Evolutionary conservation across 352 stramenopile species (phyloP).

Genomic region (Elongisporangium prolatum): DNA sequence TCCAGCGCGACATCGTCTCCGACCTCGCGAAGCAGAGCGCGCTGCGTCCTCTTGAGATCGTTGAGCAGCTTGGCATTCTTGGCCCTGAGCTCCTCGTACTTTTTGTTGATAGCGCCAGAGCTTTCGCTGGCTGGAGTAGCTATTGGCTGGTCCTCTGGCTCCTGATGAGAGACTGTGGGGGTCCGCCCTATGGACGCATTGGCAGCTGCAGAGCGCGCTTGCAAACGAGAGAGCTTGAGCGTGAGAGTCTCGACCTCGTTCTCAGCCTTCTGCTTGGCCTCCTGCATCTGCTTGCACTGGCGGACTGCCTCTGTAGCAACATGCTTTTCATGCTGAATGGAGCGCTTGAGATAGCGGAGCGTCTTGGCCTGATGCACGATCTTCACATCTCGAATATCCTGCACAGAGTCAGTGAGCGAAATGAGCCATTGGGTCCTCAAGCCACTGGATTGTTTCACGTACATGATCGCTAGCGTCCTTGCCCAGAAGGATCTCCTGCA

Average conservation of each 20-base stretch:
- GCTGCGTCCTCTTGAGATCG: slow-evolving; percentile 72
- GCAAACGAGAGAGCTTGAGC: slow-evolving; percentile 51
- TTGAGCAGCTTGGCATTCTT: slow-evolving; percentile 48
- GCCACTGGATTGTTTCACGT: slow-evolving; percentile 2
- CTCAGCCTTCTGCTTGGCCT: slow-evolving; percentile 30
- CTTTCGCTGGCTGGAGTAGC: not conserved
- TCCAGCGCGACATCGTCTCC: slow-evolving; percentile 48
- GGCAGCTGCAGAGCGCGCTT: slow-evolving; percentile 28
- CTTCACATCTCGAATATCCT: slow-evolving; percentile 74
- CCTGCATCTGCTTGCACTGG: slow-evolving; percentile 31
- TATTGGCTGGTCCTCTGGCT: slow-evolving; percentile 6
- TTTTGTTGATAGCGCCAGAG: slow-evolving; percentile 25
- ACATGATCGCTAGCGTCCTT: slow-evolving; percentile 58
- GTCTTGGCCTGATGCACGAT: slow-evolving; percentile 76
- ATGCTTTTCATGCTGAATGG: slow-evolving; percentile 57
- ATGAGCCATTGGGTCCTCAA: not conserved
- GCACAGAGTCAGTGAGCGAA: slow-evolving; percentile 1
- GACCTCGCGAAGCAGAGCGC: slow-evolving; percentile 59
- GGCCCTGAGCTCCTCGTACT: slow-evolving; percentile 56
- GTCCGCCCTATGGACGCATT: not conserved
- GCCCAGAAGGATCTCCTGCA: slow-evolving; percentile 63
- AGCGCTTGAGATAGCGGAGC: slow-evolving; percentile 53
- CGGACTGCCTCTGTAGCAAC: slow-evolving; percentile 31
- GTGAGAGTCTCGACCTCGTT: slow-evolving; percentile 57
- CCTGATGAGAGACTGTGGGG: not conserved